Evolutionary conservation across 371 early-diverging fungal species (phyloP).

Genomic region (Apophysomyces elegans): DNA sequence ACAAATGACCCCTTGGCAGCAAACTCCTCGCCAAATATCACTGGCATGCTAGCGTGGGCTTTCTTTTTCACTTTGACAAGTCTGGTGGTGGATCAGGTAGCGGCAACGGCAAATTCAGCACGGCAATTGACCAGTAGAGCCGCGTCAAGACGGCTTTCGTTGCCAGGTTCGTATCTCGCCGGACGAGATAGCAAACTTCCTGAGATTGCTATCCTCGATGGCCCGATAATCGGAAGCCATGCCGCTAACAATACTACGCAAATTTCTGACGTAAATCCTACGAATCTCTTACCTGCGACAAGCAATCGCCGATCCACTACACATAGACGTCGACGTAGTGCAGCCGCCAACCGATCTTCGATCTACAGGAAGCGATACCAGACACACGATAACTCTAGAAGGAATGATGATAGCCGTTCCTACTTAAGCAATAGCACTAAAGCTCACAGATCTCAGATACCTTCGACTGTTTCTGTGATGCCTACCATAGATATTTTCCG

Average conservation of each 20-base stretch:
- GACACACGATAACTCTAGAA: conserved; percentile 3
- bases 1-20: neutral
- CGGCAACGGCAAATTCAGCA: conserved; percentile 12
- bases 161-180: conserved; percentile 30
- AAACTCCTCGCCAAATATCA: conserved; percentile 18
- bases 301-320: neutral
- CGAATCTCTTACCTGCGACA: neutral
- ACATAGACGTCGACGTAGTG: conserved; percentile 6
- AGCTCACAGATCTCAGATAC: neutral
- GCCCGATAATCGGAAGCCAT: neutral
- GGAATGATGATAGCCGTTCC: neutral
- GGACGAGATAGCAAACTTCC: conserved; percentile 3
- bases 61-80: conserved; percentile 42
- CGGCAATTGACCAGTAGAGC: neutral
- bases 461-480: neutral
- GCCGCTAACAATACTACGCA: neutral
- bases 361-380: conserved; percentile 1
- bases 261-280: too few relatives aligned
- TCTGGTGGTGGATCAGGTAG: conserved; percentile 34
- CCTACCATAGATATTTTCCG: neutral
- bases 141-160: conserved; percentile 20
- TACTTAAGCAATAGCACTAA: neutral
- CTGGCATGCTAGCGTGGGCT: conserved; percentile 42
- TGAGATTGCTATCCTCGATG: neutral
- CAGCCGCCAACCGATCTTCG: neutral